Percentiles rank a stretch among this genome's conserved stretches.
Conservation (phyloP, 108 stramenopile genomes). For the Pseudonitzschia multiseries region DNA sequence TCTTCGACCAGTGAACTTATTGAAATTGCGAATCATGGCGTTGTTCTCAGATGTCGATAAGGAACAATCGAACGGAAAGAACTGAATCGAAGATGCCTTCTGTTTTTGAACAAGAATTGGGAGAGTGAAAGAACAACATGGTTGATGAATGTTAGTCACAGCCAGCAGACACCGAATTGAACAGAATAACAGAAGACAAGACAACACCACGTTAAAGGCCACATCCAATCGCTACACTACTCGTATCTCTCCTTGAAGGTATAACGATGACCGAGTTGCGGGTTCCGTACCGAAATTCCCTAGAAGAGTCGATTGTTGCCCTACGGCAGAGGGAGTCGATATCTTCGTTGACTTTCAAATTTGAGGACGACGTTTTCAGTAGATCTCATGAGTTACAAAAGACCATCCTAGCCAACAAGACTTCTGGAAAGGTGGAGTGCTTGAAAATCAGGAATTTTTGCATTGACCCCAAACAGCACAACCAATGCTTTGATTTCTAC, state of each 20-base stretch:
- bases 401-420: neutral
- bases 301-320: neutral
- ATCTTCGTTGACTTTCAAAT: neutral
- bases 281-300: neutral
- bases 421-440: neutral
- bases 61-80: too few species aligned
- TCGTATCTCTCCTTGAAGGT: neutral
- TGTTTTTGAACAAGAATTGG: neutral
- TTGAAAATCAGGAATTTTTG: constrained; percentile 10
- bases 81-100: neutral
- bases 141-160: neutral
- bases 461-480: neutral
- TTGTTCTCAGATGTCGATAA: too few species aligned
- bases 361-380: neutral
- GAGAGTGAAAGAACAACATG: neutral
- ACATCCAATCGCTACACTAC: neutral
- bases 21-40: neutral
- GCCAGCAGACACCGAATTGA: too few species aligned
- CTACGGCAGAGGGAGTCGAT: neutral
- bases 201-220: neutral
- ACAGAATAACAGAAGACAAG: too few species aligned
- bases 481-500: constrained; percentile 9
- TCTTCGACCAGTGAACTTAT: neutral
- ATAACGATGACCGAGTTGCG: neutral
- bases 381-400: neutral